phyloP scores from a whole-genome alignment of 2,329 filamentous ascomycete genomes.

The Ophiocordyceps robertsii region DNA sequence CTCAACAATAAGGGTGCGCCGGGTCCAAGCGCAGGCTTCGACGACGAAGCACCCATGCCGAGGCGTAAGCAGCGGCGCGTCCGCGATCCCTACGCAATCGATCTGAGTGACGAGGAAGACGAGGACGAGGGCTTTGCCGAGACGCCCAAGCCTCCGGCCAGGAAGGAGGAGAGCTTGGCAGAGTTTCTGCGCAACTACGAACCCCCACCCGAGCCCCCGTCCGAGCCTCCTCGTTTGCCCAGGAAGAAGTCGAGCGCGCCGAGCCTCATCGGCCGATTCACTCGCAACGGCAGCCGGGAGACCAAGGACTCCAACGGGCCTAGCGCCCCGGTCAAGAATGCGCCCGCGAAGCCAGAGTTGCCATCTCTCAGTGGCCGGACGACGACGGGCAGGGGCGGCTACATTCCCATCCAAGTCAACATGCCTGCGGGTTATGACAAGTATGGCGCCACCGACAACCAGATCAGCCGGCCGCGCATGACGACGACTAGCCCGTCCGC shows the following conservation, averaged over 20 bases:
- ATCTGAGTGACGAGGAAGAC: conserved; percentile 54
- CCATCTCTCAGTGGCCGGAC: conserved; percentile 27
- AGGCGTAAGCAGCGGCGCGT: conserved; percentile 64
- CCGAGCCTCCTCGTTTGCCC: conserved; percentile 21
- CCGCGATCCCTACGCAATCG: conserved; percentile 88
- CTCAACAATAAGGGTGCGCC: conserved; percentile 27
- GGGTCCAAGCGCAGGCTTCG: conserved; percentile 23
- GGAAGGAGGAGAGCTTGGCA: conserved; percentile 53
- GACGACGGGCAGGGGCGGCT: conserved; percentile 21
- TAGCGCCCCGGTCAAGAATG: conserved; percentile 11
- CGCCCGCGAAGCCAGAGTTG: conserved; percentile 12
- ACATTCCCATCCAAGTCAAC: conserved; percentile 40
- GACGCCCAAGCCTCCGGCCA: conserved; percentile 21
- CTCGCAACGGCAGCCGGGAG: conserved; percentile 14
- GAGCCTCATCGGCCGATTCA: conserved; percentile 48
- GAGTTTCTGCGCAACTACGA: conserved; percentile 61
- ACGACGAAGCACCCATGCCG: conserved; percentile 44
- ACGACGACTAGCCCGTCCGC: conserved; percentile 15
- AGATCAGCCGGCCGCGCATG: conserved; percentile 7
- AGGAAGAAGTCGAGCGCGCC: conserved; percentile 54
- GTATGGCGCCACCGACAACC: conserved; percentile 18
- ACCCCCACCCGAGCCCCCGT: conserved; percentile 42
- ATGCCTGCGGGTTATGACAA: conserved; percentile 32
- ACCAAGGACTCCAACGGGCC: conserved; percentile 14
- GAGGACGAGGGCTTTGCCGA: conserved; percentile 31